Base-by-base conservation (phyloP, 176 grass and related monocot species). In the Zea luxurians region DNA sequence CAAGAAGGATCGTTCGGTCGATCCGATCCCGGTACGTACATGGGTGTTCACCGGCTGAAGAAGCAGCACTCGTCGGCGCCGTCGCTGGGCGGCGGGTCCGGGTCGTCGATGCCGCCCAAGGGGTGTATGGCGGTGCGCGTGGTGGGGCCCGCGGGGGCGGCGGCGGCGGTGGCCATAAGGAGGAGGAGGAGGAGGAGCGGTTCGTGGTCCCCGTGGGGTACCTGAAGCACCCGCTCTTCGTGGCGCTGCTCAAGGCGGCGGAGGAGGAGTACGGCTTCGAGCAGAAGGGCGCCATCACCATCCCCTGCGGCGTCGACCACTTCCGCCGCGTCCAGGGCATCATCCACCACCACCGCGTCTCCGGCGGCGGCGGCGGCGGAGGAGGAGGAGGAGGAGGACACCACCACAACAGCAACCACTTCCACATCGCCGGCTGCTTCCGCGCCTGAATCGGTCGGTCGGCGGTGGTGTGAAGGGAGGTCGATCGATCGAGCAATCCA, bases 211-310 rank as follows among this genome's bases (percentile, higher is more conserved):
- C 93, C n/a, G 90, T 97, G 40, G 61, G 71, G 8, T 93, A 91
- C 78, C 81, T 97, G 40, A 93, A 91, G 74, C 90, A 97, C 82
- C 93, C 93, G 40, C 81, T 93, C 13, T 97, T 97, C 79, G 72
- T 89, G 69, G 82, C 82, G 20, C 86, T 97, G 40, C 87, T 97
- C 52, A 87, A 91, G 90, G 90, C 88, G 78, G 93, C 93, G 5
- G 93, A 93, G 85, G 90, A 97, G 71, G 93, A 93, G 83, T 97
- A 87, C 80, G 93, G 93, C 7, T 97, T 97, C 82, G 53, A 74
- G 75, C 93, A 97, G 48, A 88, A 93, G 85, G 93, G 93, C 27
- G 90, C 93, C 16, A 93, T 97, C 86, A 93, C 88, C 76, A 93
- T 97, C 83, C 93, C 93, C 41, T 97, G 93, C 88, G 83, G 87